Evolutionary conservation across 768 basidiomycete species (phyloP).

Genomic region (Cytidiella melzeri): DNA sequence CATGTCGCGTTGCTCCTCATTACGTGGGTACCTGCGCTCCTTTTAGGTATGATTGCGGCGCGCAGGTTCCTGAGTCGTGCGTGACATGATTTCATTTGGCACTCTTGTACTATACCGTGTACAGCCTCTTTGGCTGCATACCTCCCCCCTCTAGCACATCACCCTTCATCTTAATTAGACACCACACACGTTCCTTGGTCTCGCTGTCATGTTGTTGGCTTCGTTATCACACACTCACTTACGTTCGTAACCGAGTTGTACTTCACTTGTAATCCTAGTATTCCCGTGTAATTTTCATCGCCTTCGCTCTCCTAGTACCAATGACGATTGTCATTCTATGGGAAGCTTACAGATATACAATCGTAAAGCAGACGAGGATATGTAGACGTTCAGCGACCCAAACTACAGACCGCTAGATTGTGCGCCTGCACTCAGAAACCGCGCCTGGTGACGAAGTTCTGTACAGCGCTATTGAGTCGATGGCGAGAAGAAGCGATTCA

Average conservation of each 20-base stretch:
- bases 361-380: neutral
- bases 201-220: no score
- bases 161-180: neutral
- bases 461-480: slow-evolving; percentile 9
- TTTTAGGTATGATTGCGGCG: slow-evolving; percentile 37
- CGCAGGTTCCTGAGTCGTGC: neutral
- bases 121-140: no score
- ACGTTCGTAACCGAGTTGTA: neutral
- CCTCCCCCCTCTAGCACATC: no score
- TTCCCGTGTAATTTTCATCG: neutral
- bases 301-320: neutral
- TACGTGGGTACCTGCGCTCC: slow-evolving; percentile 52
- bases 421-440: slow-evolving; percentile 18
- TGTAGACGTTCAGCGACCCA: no score
- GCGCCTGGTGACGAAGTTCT: slow-evolving; percentile 31
- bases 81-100: no score
- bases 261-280: neutral
- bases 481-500: neutral
- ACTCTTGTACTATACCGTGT: no score
- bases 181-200: neutral
- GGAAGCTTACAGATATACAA: neutral
- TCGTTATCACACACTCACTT: neutral
- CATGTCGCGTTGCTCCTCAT: slow-evolving; percentile 54
- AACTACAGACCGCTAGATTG: no score
- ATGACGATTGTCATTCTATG: neutral